These are phyloP conservation scores for Hypoxylon intermedium DNA, from an alignment of 495 filamentous ascomycete genomes.

Conservation along the genomic window DNA sequence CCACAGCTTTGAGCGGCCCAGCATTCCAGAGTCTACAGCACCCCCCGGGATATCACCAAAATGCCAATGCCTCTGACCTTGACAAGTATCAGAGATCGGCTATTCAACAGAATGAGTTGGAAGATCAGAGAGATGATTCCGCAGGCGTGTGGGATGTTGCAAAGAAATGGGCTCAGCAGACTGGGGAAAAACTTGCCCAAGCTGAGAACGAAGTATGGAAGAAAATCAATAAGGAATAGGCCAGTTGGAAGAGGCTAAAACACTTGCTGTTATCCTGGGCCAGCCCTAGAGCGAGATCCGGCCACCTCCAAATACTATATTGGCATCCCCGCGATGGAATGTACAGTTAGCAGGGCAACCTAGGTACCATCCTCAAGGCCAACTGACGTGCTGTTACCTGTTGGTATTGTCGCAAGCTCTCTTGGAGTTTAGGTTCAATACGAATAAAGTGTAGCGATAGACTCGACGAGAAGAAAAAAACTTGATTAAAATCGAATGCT, in stretches of 20 bases:
- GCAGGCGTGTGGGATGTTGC: conserved; percentile 61
- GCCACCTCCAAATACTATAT: neutral
- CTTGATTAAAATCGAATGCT: neutral
- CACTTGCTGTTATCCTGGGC: neutral
- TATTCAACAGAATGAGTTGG: conserved; percentile 36
- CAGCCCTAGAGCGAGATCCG: conserved; percentile 4
- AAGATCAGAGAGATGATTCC: conserved; percentile 48
- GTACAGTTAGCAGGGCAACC: too few species aligned
- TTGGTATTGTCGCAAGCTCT: neutral
- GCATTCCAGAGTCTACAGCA: conserved; percentile 47
- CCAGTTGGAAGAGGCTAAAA: neutral
- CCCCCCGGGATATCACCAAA: conserved; percentile 64
- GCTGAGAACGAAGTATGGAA: conserved; percentile 77
- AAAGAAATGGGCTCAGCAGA: conserved; percentile 66
- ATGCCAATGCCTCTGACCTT: conserved; percentile 56
- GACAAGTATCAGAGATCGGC: conserved; percentile 44
- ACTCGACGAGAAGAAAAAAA: conserved; percentile 3
- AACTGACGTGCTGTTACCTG: neutral
- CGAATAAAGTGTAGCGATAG: conserved; percentile 13
- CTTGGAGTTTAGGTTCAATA: neutral
- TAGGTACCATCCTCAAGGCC: too few species aligned
- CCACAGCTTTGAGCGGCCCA: conserved; percentile 10
- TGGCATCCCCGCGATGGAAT: too few species aligned
- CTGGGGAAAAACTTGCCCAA: conserved; percentile 66
- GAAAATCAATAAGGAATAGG: conserved; percentile 62